Evolutionary conservation across 768 basidiomycete species (phyloP).

Genomic region (Kwoniella pini): DNA sequence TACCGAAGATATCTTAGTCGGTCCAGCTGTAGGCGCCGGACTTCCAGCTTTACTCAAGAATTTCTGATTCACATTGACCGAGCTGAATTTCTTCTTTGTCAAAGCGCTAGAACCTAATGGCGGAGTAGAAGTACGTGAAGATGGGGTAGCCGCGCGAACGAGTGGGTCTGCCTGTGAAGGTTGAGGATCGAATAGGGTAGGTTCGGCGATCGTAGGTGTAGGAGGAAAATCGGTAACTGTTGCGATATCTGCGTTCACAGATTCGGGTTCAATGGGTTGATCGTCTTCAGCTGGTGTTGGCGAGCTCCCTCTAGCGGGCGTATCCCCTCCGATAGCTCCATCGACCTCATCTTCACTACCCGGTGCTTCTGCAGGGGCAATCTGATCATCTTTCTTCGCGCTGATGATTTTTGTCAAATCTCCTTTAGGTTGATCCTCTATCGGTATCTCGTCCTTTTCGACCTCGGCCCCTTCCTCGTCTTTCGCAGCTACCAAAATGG

Average conservation of each 20-base stretch:
- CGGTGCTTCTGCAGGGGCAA: background rate
- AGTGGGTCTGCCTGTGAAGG: slow-evolving; percentile 14
- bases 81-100: slow-evolving; percentile 75
- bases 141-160: slow-evolving; percentile 30
- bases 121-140: slow-evolving; percentile 45
- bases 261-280: background rate
- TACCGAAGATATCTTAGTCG: slow-evolving; percentile 28
- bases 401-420: slow-evolving; percentile 6
- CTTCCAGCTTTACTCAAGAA: slow-evolving; percentile 87
- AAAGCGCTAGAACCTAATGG: slow-evolving; percentile 32
- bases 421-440: slow-evolving; percentile 9
- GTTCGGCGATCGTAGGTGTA: slow-evolving; percentile 12
- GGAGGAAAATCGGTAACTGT: background rate
- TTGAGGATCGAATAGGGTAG: background rate
- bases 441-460: slow-evolving; percentile 1
- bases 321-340: slow-evolving; percentile 2
- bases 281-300: background rate
- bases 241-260: background rate
- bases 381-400: background rate
- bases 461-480: slow-evolving; percentile 3
- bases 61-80: slow-evolving; percentile 93
- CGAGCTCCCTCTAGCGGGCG: background rate
- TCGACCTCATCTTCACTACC: slow-evolving; percentile 14
- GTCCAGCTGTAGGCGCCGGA: slow-evolving; percentile 49
- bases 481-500: slow-evolving; percentile 6